Evolutionary conservation across 1,284 basidiomycete genomes (phyloP), one percentile per base, ranked within the genome.

Genomic region (Pseudozyma flocculosa): DNA sequence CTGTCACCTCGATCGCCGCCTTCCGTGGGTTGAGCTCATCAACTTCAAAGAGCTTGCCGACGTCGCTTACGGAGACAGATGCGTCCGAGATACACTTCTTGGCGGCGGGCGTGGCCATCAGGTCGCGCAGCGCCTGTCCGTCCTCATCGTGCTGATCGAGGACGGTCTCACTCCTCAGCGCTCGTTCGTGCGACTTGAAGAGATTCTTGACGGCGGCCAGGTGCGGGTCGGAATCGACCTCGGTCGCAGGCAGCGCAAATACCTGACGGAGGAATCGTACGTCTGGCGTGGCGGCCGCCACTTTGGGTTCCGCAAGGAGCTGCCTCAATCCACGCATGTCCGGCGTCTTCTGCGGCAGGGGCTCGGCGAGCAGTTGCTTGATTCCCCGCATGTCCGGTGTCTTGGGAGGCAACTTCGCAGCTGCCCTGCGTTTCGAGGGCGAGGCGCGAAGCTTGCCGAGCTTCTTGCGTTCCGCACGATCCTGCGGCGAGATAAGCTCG

Each of bases 401-500:
- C 61, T 50, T 23, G 53, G 38, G 4, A 56, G 48, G 21, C 56
- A 17, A 13, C 43, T 15, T 53, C 9, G 15, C 32, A 17, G 32
- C 3, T 11, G 32, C 41, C n/a, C 55, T 32, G n/a, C 42, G 29
- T 44, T 55, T 61, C 21, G 26, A 19, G 14, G 53, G 58, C 32
- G 50, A 55, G 3, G 42, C 23, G 17, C 26, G 29, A 3, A 48
- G 18, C 2, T 19, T 26, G 2, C 30, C 49, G 40, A 46, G 51
- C 45, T 61, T 61, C 43, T 29, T 53, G 2, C 50, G 47, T 13
- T 48, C 50, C 13, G 32, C 14, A 4, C 32, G 43, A 29, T 47
- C 58, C 26, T 40, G 23, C 9, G 61, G 52, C 15, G 45, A 51
- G 8, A 64, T 46, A 14, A 64, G 43, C 26, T 52, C 42, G 23